phyloP scores from a whole-genome alignment of 345 rosid species.

The Syzygium aqueum region DNA sequence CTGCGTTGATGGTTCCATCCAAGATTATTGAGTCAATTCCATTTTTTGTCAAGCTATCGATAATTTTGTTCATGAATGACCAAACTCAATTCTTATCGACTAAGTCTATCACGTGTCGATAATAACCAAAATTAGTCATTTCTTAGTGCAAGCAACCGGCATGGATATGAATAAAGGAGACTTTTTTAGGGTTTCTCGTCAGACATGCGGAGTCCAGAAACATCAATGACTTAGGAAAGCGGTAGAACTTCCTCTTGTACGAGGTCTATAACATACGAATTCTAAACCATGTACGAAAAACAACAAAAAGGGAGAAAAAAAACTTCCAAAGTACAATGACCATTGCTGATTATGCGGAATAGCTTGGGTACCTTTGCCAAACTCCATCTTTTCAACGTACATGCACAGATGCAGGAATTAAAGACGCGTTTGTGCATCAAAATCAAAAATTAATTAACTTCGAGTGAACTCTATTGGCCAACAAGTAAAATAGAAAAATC shows the following conservation, averaged over 20 bases:
- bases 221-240: neutral
- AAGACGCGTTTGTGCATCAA: neutral
- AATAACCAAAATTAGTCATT: no score
- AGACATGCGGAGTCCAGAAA: neutral
- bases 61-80: no score
- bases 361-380: neutral
- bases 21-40: no score
- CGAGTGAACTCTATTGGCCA: neutral
- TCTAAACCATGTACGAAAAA: neutral
- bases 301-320: neutral
- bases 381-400: neutral
- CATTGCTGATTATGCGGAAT: neutral
- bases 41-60: no score
- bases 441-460: neutral
- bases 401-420: neutral
- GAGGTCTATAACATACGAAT: neutral
- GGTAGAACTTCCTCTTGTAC: neutral
- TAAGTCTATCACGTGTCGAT: no score
- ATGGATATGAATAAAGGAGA: neutral
- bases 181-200: neutral
- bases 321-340: neutral
- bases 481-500: neutral
- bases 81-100: no score
- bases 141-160: no score
- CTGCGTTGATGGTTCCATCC: no score